These are phyloP conservation scores for Ustilago esculenta DNA, from an alignment of 1,284 basidiomycete genomes.

Conservation along the genomic window DNA sequence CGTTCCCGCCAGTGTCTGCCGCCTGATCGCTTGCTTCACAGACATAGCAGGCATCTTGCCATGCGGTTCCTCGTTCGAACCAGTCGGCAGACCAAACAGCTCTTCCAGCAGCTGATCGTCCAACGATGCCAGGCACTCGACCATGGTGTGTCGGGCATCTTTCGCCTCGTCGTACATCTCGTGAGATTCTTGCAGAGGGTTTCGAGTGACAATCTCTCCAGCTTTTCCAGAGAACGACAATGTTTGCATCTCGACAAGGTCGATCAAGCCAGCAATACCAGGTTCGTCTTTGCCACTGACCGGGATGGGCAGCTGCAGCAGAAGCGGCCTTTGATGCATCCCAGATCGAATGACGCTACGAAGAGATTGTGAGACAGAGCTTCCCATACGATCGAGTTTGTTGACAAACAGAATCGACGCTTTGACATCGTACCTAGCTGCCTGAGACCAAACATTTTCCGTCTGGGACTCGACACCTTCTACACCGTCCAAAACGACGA, in stretches of 20 bases:
- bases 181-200: slow-evolving; percentile 21
- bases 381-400: slow-evolving; percentile 85
- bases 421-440: slow-evolving; percentile 82
- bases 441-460: slow-evolving; percentile 84
- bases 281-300: slow-evolving; percentile 81
- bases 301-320: slow-evolving; percentile 78
- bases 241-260: slow-evolving; percentile 52
- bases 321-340: slow-evolving; percentile 78
- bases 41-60: slow-evolving; percentile 67
- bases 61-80: slow-evolving; percentile 73
- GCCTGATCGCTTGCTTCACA: slow-evolving; percentile 72
- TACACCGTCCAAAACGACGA: slow-evolving; percentile 86
- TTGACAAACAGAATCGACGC: slow-evolving; percentile 84
- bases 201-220: slow-evolving; percentile 41
- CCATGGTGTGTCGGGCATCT: slow-evolving; percentile 75
- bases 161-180: slow-evolving; percentile 75
- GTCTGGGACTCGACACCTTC: slow-evolving; percentile 92
- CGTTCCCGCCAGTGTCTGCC: slow-evolving; percentile 75
- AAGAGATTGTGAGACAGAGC: slow-evolving; percentile 78
- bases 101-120: slow-evolving; percentile 81
- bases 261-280: slow-evolving; percentile 70
- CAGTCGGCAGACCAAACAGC: slow-evolving; percentile 69
- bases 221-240: slow-evolving; percentile 55
- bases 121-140: slow-evolving; percentile 81
- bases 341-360: slow-evolving; percentile 75